Evolutionary conservation across 805 yeast genomes (phyloP).

Genomic region (Maudiozyma barnettii): DNA sequence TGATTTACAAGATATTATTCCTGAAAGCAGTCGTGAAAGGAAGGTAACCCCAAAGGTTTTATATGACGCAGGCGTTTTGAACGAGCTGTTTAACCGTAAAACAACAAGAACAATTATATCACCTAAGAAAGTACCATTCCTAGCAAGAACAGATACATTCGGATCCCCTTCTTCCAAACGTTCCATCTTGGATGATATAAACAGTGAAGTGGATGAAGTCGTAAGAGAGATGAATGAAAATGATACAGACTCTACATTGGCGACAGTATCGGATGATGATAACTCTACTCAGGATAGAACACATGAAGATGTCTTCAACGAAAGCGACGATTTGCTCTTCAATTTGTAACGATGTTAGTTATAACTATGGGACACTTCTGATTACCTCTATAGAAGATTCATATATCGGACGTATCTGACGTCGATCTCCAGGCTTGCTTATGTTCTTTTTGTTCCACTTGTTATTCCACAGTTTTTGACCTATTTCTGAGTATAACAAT

Average conservation of each 20-base stretch:
- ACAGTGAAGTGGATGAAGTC: not conserved
- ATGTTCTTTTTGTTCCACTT: not conserved
- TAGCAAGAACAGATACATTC: slow-evolving; percentile 4
- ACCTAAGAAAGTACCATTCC: not conserved
- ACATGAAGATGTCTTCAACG: not conserved
- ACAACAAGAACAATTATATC: not conserved
- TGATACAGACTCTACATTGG: not conserved
- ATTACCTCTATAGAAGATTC: no score
- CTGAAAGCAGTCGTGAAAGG: no score
- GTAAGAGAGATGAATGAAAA: not conserved
- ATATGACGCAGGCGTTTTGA: not conserved
- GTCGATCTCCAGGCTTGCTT: no score
- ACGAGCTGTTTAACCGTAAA: not conserved
- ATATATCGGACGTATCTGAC: no score
- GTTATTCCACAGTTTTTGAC: no score
- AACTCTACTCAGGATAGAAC: not conserved
- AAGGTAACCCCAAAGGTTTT: not conserved
- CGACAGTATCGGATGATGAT: not conserved
- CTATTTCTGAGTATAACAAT: no score
- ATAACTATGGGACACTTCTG: no score
- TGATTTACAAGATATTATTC: no score
- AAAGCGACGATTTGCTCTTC: not conserved
- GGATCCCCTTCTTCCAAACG: not conserved
- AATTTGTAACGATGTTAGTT: not conserved
- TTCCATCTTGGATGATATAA: slow-evolving; percentile 3